Conservation (phyloP, 2,329 filamentous ascomycete genomes). For the Cladosporium sp. region DNA sequence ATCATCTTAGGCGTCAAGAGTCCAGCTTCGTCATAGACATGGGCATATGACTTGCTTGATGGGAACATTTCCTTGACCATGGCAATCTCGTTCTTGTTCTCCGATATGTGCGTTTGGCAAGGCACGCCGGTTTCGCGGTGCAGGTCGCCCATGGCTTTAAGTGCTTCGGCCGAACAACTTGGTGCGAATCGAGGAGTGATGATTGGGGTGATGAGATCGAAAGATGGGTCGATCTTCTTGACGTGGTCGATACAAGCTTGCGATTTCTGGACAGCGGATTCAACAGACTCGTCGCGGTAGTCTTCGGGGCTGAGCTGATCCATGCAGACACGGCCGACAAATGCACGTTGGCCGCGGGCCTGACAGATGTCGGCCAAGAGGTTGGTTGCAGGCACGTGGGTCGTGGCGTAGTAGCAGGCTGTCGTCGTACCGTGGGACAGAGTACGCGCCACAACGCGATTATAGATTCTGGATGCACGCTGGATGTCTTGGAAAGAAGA, state of each 20-base stretch:
- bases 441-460: slow-evolving; percentile 73
- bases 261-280: slow-evolving; percentile 57
- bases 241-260: slow-evolving; percentile 58
- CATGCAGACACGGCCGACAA: slow-evolving; percentile 96
- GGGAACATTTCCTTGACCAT: slow-evolving; percentile 74
- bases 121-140: slow-evolving; percentile 64
- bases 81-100: slow-evolving; percentile 72
- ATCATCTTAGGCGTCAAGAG: slow-evolving; percentile 74
- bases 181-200: slow-evolving; percentile 70
- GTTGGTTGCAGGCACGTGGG: slow-evolving; percentile 85
- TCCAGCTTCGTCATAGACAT: slow-evolving; percentile 73
- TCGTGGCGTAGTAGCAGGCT: slow-evolving; percentile 91
- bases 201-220: slow-evolving; percentile 71
- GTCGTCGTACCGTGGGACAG: slow-evolving; percentile 90
- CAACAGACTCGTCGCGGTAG: slow-evolving; percentile 73
- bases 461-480: slow-evolving; percentile 72
- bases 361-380: slow-evolving; percentile 82
- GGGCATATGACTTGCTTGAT: slow-evolving; percentile 62
- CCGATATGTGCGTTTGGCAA: slow-evolving; percentile 86
- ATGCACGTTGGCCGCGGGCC: slow-evolving; percentile 78
- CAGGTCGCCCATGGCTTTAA: slow-evolving; percentile 64
- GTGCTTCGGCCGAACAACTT: slow-evolving; percentile 54
- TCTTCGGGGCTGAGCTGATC: slow-evolving; percentile 72
- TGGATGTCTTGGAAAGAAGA: slow-evolving; percentile 65
- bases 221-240: slow-evolving; percentile 61